Evolutionary conservation across 768 basidiomycete species (phyloP).

Genomic region (Pluteus cervinus): DNA sequence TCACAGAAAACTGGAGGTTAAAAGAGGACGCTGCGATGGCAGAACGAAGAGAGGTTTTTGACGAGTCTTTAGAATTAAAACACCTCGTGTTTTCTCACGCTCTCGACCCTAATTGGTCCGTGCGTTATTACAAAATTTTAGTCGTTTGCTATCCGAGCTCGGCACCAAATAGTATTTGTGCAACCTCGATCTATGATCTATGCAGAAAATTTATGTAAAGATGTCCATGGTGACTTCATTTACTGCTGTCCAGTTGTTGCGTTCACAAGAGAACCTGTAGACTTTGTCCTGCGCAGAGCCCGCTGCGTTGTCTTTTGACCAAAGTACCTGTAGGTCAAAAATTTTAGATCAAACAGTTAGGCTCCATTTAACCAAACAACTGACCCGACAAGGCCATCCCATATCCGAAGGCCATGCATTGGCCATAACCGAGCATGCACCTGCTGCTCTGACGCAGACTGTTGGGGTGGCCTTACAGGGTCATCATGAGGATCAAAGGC

Average conservation of each 20-base stretch:
- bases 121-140: conserved; percentile 20
- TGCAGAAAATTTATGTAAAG: no score
- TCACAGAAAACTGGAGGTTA: conserved; percentile 22
- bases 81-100: conserved; percentile 35
- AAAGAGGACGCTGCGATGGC: conserved; percentile 33
- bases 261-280: no score
- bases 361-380: conserved; percentile 11
- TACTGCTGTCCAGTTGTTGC: no score
- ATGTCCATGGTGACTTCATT: no score
- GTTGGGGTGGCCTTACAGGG: conserved; percentile 39
- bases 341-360: conserved; percentile 4
- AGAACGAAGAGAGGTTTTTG: conserved; percentile 36
- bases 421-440: conserved; percentile 31
- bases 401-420: conserved; percentile 49
- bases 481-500: conserved; percentile 46
- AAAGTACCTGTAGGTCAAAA: conserved; percentile 30
- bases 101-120: conserved; percentile 37
- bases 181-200: background rate
- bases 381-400: conserved; percentile 47
- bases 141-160: background rate
- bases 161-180: conserved; percentile 1
- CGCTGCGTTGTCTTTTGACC: conserved; percentile 38
- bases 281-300: no score
- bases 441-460: conserved; percentile 56
- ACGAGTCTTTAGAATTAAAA: conserved; percentile 40